Conservation (phyloP, 1,139 yeast genomes). For the Lodderomyces pseudojiufengensis region DNA sequence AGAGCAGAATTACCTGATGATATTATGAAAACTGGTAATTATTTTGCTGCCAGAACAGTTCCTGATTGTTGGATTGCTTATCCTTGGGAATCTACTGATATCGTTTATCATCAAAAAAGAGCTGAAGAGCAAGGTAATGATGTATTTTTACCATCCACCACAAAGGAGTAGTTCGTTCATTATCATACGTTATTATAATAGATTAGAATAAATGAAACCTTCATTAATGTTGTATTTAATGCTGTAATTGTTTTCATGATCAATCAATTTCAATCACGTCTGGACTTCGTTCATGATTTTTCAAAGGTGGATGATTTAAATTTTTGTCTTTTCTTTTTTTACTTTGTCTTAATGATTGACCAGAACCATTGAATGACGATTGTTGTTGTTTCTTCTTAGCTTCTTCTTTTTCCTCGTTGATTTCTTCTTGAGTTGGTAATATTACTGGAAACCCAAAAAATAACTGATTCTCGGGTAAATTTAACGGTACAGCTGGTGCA, state of each 20-base stretch:
- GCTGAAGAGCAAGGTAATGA: conserved; percentile 74
- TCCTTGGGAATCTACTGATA: conserved; percentile 95
- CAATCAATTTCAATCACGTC: conserved; percentile 78
- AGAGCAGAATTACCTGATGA: conserved; percentile 70
- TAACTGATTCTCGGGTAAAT: conserved; percentile 77
- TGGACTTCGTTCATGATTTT: conserved; percentile 59
- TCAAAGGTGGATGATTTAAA: conserved; percentile 41
- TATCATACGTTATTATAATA: no score
- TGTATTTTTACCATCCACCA: conserved; percentile 42
- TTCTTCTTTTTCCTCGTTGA: conserved; percentile 25
- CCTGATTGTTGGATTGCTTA: conserved; percentile 97
- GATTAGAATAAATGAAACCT: no score
- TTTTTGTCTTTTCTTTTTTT: conserved; percentile 67
- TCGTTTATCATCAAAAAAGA: conserved; percentile 76
- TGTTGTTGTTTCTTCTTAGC: conserved; percentile 15
- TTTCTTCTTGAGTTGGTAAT: conserved; percentile 56
- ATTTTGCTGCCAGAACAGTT: conserved; percentile 86
- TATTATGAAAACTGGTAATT: conserved; percentile 63
- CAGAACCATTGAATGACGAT: conserved; percentile 52
- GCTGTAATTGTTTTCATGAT: no score
- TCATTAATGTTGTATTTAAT: no score
- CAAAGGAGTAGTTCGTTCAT: conserved; percentile 15
- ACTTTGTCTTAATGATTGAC: conserved; percentile 69
- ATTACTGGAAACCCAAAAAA: conserved; percentile 91
- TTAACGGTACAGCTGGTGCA: conserved; percentile 68